Conservation (phyloP, 2,329 filamentous ascomycete genomes). For the Colletotrichum tanaceti region DNA sequence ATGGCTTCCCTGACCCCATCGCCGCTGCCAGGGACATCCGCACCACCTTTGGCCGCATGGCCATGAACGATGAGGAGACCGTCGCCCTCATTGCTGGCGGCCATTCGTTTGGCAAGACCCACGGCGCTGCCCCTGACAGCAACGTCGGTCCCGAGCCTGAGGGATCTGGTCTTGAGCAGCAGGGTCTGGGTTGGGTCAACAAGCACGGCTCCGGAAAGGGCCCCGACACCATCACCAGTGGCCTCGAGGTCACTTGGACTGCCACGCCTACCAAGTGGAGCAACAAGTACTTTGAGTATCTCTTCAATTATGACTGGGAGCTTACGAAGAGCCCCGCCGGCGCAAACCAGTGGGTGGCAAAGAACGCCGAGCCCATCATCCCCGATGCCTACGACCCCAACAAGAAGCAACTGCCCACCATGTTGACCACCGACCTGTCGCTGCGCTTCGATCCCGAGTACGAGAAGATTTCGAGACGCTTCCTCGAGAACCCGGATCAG, state of each 20-base stretch:
- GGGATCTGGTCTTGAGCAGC: slow-evolving; percentile 70
- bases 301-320: slow-evolving; percentile 84
- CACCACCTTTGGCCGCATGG: slow-evolving; percentile 80
- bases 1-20: slow-evolving; percentile 77
- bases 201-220: slow-evolving; percentile 73
- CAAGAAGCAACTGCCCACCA: slow-evolving; percentile 78
- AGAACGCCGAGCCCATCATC: slow-evolving; percentile 73
- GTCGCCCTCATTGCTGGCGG: slow-evolving; percentile 83
- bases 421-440: slow-evolving; percentile 81
- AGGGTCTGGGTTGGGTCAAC: slow-evolving; percentile 80
- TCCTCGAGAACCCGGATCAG: slow-evolving; percentile 75
- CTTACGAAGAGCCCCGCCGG: slow-evolving; percentile 79
- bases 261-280: slow-evolving; percentile 80
- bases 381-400: slow-evolving; percentile 76
- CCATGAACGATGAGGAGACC: slow-evolving; percentile 86
- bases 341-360: slow-evolving; percentile 82
- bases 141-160: slow-evolving; percentile 77
- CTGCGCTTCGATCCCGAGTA: slow-evolving; percentile 77
- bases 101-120: slow-evolving; percentile 83
- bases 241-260: slow-evolving; percentile 84
- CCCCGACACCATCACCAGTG: slow-evolving; percentile 77
- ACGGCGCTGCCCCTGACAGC: slow-evolving; percentile 72
- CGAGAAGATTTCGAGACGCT: slow-evolving; percentile 80
- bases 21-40: slow-evolving; percentile 79
- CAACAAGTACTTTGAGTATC: slow-evolving; percentile 78